Evolutionary conservation across 139 green algal species (phyloP), one percentile per base, ranked within the genome.

Genomic region (Chlorella sp.): DNA sequence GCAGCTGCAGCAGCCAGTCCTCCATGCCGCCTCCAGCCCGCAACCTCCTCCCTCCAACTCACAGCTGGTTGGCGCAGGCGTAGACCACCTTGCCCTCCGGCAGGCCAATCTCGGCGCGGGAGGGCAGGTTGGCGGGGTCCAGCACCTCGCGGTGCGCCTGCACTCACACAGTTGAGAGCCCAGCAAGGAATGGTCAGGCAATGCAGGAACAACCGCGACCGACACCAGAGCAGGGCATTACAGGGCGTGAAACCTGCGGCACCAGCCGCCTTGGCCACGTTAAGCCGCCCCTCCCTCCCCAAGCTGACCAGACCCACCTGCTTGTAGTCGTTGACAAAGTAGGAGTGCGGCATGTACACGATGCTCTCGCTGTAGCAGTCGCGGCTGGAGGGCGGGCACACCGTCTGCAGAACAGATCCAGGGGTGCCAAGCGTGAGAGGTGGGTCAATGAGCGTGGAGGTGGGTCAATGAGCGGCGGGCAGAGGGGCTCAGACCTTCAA

Each of bases 281-380:
- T n/a, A n/a, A n/a, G n/a, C n/a, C n/a, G n/a, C 44, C 44, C 44
- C 44, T 36, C n/a, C n/a, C 51, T 60, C 13, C 2, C 2, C 6
- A 51, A 51, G 44, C n/a, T n/a, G 44, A 51, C n/a, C 68, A n/a
- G n/a, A n/a, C n/a, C 2, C 70, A 60, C 70, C 70, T 91, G 89
- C 81, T 94, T 96, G 91, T 98, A 98, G 90, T 98, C 95, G 85
- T 98, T 98, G 63, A 95, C 94, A 87, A 98, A 98, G 92, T 98
- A 98, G 90, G 92, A 97, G 90, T 98, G 82, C 34, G 96, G 96
- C 94, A 98, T 95, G 64, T 92, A 90, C 16, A 91, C 96, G 32
- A 98, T 88, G 21, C 89, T 36, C 91, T 98, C 96, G 55, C 78
- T 94, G 91, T 97, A 98, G 88, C 91, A 97, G 88, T 94, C 87